A percentile compares a stretch with the other conserved stretches of the same genome.
Conservation (phyloP, 139 green algal species). For the Picochlorum sp. region DNA sequence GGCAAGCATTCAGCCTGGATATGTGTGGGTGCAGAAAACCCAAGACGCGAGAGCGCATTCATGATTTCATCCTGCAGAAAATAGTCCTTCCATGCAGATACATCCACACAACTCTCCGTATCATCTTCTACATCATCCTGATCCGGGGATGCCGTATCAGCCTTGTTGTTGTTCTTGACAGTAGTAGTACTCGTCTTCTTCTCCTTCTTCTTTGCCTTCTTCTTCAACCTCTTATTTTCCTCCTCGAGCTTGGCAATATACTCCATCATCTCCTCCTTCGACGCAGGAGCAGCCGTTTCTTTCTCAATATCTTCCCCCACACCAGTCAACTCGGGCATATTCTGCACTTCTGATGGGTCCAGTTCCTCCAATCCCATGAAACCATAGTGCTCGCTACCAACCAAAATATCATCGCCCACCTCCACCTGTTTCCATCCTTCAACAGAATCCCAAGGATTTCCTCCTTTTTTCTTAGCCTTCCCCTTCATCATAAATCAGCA, state of each 20-base stretch:
- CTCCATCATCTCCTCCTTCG: slow-evolving; percentile 1
- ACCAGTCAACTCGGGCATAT: slow-evolving; percentile 22
- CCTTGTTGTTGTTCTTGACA: neutral
- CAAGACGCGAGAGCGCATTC: slow-evolving; percentile 17
- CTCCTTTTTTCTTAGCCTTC: neutral
- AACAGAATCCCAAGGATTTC: slow-evolving; percentile 4
- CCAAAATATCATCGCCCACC: slow-evolving; percentile 48
- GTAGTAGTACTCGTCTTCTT: neutral
- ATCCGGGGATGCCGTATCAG: neutral
- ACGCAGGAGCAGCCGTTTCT: slow-evolving; percentile 1
- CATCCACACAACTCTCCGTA: slow-evolving; percentile 7
- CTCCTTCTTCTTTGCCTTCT: neutral
- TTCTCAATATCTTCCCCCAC: slow-evolving; percentile 10
- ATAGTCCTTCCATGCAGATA: slow-evolving; percentile 22
- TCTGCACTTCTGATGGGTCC: slow-evolving; percentile 17
- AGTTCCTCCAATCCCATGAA: slow-evolving; percentile 71
- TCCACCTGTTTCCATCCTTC: slow-evolving; percentile 52
- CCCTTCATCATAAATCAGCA: neutral
- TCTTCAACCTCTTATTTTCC: neutral
- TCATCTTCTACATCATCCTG: slow-evolving; percentile 3
- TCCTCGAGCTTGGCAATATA: slow-evolving; percentile 4
- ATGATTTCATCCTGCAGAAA: slow-evolving; percentile 23
- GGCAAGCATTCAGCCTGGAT: slow-evolving; percentile 73
- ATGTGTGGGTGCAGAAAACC: slow-evolving; percentile 59
- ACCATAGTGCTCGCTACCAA: slow-evolving; percentile 64